Base-by-base conservation (phyloP, 805 yeast species). In the Lipomyces starkeyi region DNA sequence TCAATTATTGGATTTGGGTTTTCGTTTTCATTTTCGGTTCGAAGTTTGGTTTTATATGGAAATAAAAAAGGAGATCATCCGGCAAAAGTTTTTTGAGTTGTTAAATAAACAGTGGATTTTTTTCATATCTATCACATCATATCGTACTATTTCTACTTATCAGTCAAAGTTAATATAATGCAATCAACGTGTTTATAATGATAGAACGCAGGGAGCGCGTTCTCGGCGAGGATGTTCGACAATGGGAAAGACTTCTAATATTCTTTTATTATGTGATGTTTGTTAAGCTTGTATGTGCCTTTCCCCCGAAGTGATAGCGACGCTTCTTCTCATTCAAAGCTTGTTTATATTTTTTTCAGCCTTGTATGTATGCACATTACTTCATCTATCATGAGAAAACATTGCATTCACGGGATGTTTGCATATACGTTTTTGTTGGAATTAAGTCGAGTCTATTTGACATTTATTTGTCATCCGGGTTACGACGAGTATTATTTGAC, bases 31-130 rank as follows among this genome's bases (percentile, higher is more conserved):
- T 43, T 43, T 43, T 43, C 22, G 49, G 20, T 43, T n/a, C 22
- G 22, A 43, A 43, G 20, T 43, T 43, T 43, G 49, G 49, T 43
- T 43, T 43, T 43, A 43, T n/a, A 43, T 5, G 49, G 49, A 43
- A 14, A 43, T 43, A 43, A 43, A 43, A 11, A 43, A n/a, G 49
- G 22, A 43, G 14, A 43, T 43, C 49, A 43, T 43, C 9, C 49
- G 49, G 49, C 22, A 43, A 43, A 43, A 43, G 49, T 43, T 43
- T 43, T 43, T 43, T 43, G 49, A 43, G 49, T 43, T 43, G 49
- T 37, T 37, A 37, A 11, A 37, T 37, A 43, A 43, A n/a, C 49
- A 5, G 49, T 43, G 22, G 22, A 43, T 7, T 43, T 43, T 37
- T 14, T 37, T 37, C 43, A 37, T 37, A 37, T 37, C 43, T 37